phyloP scores from a whole-genome alignment of 257 asterid species.

The Solanum appendiculatum region DNA sequence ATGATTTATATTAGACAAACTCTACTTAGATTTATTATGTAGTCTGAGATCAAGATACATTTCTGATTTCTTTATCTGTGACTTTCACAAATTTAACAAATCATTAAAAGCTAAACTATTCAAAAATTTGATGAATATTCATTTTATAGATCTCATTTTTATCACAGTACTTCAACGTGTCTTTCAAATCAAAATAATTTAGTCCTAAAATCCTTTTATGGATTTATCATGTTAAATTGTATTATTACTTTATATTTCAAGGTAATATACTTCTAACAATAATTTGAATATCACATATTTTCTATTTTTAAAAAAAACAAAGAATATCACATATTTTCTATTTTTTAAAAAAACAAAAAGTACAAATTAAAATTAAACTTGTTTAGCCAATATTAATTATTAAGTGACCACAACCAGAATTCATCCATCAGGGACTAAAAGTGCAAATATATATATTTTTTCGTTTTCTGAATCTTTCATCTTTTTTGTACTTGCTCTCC shows the following conservation, averaged over 20 bases:
- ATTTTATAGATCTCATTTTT: neutral
- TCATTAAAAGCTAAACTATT: neutral
- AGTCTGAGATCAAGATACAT: neutral
- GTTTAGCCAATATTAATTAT: neutral
- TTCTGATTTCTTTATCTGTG: neutral
- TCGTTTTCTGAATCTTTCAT: neutral
- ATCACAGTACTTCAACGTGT: no score
- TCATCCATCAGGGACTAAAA: neutral
- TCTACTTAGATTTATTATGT: neutral
- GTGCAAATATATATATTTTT: neutral
- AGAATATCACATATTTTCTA: neutral
- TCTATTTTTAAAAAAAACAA: no score
- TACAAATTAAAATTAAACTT: neutral
- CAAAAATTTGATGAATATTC: neutral
- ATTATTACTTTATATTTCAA: neutral
- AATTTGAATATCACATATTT: neutral
- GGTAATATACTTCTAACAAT: neutral
- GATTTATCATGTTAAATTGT: neutral
- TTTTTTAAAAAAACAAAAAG: neutral
- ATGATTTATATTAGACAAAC: neutral
- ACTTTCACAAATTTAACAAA: neutral
- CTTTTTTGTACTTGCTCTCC: neutral
- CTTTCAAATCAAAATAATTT: neutral
- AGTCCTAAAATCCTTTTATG: neutral
- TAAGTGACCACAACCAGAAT: neutral